Base-by-base conservation (phyloP, 1,139 yeast genomes). In the Wickerhamomyces sp. region DNA sequence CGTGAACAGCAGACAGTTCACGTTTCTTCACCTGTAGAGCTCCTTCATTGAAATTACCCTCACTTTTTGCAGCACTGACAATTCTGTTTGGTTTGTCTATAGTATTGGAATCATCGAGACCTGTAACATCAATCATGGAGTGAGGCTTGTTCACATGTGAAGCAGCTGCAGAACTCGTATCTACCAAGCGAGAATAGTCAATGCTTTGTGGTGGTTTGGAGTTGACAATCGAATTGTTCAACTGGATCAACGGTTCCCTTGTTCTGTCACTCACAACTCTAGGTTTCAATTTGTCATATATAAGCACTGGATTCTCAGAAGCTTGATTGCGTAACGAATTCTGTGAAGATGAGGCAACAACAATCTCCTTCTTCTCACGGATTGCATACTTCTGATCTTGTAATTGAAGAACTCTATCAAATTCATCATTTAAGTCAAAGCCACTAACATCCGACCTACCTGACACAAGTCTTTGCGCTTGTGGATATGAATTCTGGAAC, bases 341-440 rank as follows among this genome's bases (percentile, higher is more conserved):
- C 9, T 19, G 10, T 25, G 27, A 14, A 5, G 28, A 35, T n/a
- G 41, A 50, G 4, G 66, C 66, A 32, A 55, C 35, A 9, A 61
- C 58, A 4, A 60, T 42, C 16, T 52, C 52, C 6, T 51, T 46
- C 33, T 47, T 54, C 31, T 62, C 61, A 16, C 56, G 46, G 23
- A 61, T 38, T 7, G 59, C 49, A 38, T 62, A 62, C 1, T 61
- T 62, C 6, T 59, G 51, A 47, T 55, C 44, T 38, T 58, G 59
- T 2, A 48, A 39, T 21, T 54, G 52, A 26, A 62, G 41, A n/a
- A 61, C 54, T 30, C 47, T 51, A 23, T 63, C 66, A 42, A 65
- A 58, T 34, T 64, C 68, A 22, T 54, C 52, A 25, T 51, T 54
- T 30, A 65, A 42, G 36, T 65, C 70, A 27, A 64, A 69, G 17